These are phyloP conservation scores for Raphanus sativus DNA, from an alignment of 345 rosid genomes.

Conservation along the genomic window DNA sequence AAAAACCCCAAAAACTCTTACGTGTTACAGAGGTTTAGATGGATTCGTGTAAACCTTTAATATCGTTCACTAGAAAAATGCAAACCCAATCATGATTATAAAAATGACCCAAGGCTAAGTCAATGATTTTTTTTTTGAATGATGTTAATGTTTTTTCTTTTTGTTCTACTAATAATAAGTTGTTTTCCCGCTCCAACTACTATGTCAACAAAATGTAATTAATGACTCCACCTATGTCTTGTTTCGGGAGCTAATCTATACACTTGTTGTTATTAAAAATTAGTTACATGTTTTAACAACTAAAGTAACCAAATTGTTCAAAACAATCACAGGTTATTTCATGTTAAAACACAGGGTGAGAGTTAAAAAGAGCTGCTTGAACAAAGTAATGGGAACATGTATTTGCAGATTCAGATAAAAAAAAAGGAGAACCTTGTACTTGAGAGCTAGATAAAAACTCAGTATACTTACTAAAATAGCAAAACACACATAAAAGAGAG, in stretches of 20 bases:
- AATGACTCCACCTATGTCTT: neutral
- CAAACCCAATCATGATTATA: neutral
- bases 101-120: neutral
- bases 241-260: neutral
- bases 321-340: neutral
- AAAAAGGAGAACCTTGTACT: constrained; percentile 4
- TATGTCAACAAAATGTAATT: neutral
- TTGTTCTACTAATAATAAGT: no score
- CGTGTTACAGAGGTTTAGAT: neutral
- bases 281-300: neutral
- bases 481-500: neutral
- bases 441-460: constrained; percentile 21
- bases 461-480: constrained; percentile 20
- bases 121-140: neutral
- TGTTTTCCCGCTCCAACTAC: neutral
- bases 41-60: neutral
- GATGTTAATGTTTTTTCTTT: neutral
- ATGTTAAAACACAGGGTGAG: neutral
- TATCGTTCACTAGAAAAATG: neutral
- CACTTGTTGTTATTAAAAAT: neutral
- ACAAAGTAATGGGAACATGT: neutral
- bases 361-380: neutral
- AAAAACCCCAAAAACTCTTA: neutral
- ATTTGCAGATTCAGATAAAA: neutral
- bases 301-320: neutral